Base-by-base conservation (phyloP, 371 early-diverging fungal genomes). In the Dichotomocladium elegans region DNA sequence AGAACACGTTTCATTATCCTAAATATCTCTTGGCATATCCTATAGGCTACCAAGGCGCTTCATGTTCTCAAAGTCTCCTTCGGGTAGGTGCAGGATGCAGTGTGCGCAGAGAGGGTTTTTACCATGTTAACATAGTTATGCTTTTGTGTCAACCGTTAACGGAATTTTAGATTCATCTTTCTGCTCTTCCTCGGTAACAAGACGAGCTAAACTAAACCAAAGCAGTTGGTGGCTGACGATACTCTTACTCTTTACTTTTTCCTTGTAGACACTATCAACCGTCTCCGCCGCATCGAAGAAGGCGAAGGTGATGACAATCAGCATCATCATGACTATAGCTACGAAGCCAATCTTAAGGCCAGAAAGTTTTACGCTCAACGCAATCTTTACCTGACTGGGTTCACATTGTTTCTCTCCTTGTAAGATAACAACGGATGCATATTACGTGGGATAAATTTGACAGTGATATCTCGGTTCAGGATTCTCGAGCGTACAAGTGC, bases 381-480 rank as follows among this genome's bases (percentile, higher is more conserved):
- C 61, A 95, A 95, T 72, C 77, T 93, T 70, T 86, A 94, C 52
- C 66, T 94, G 61, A 89, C 90, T 21, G 95, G 94, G 4, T 91
- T 91, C 58, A 92, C 94, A 1, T 67, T 94, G 47, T 92, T 93
- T 57, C 70, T 94, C 47, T 92, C 92, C 1, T 69, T 93, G 79
- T 79, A 76, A 66, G 66, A 9, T 49, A n/a, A 25, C n/a, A 9
- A 12, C n/a, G n/a, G 2, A 26, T 43, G 15, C 1, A 37, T n/a
- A n/a, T n/a, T n/a, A n/a, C n/a, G n/a, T n/a, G n/a, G n/a, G n/a
- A n/a, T n/a, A n/a, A n/a, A n/a, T n/a, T n/a, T n/a, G n/a, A 4
- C n/a, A 17, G 22, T 27, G n/a, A n/a, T 17, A 2, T 42, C 22
- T 33, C 15, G 26, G 7, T 15, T n/a, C 47, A 81, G 79, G 40